Evolutionary conservation across 192 early-diverging fungal genomes (phyloP), one percentile per base, ranked within the genome.

Genomic region (Lobosporangium transversale): DNA sequence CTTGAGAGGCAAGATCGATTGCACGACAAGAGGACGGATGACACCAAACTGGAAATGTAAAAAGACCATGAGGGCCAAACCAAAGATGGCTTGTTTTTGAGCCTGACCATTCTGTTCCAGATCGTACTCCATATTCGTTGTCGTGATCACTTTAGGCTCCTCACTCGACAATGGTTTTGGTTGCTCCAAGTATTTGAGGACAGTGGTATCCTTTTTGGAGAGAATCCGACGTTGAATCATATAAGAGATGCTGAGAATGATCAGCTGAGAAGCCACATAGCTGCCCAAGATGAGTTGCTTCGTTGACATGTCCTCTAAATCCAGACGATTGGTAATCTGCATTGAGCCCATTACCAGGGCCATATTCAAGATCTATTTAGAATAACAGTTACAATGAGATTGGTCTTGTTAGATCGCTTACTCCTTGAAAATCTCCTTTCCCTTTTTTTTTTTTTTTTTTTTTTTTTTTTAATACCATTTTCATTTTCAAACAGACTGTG

Each of bases 31-130:
- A 6, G 96, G 96, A 64, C 95, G 92, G 44, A 94, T 84, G 57
- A 94, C 95, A 26, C 90, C 89, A 66, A 89, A 95, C 79, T 95
- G 88, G 81, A 90, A 93, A 81, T 98, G 90, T 76, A 97, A 83
- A 33, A 93, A 85, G 15, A 74, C 74, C 57, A 98, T 89, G 52
- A 97, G 85, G 7, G 78, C 89, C 24, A 91, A 53, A 18, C 89
- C 89, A 14, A 92, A 83, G 36, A 90, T 48, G 1, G 89, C 84
- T 58, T 91, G 89, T 56, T 90, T 94, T 53, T 92, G 63, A 21
- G 84, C 62, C 71, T 92, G 90, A 58, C 85, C 80, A 27, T 89
- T 67, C 66, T 92, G 89, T 18, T 63, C 69, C 23, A 89, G 68
- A 79, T 98, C 96, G 78, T 97, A 94, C 32, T 93, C 93, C 59